Base-by-base conservation (phyloP, 1,284 basidiomycete species). In the Puccinia brachypodii region DNA sequence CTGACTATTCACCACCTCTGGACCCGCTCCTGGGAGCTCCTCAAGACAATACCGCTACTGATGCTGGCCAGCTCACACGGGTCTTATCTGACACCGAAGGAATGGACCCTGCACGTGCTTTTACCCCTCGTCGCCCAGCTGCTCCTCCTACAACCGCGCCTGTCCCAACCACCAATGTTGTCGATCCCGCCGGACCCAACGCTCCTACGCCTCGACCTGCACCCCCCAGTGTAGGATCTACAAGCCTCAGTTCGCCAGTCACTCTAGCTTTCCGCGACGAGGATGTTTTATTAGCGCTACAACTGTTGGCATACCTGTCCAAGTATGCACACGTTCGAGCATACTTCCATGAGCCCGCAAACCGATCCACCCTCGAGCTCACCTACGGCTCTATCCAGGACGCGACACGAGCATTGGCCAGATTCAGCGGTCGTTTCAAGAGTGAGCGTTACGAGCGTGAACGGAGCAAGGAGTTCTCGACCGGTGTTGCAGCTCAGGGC, bases 241-340 rank as follows among this genome's bases (percentile, higher is more conserved):
- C 84, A 81, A 82, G 80, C 14, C 68, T 82, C 64, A 76, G 77
- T 28, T 58, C 47, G 7, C 56, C 82, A 50, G 62, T 74, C 25
- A 66, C 58, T 44, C 19, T 77, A 74, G 58, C 64, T 28, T 98
- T 96, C 87, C 91, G 94, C 40, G 96, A 99, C 86, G 96, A 98
- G 85, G 96, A 98, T 84, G 95, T 99, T 0, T 88, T 99, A 2
- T 90, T 97, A 22, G 91, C 92, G 33, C 88, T 99, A 19, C 96
- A 99, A 87, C 90, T 99, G 0, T 89, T 99, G 0, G 97, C 97
- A 8, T 99, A 99, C 85, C 89, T 99, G 31, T 95, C 93, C 88
- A 99, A 99, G 87, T 99, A 99, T 86, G 94, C 96, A 0, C 96
- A 99, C 87, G 96, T 99, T 3, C 90, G 96, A n/a, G 92, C 95